phyloP scores from a whole-genome alignment of 768 basidiomycete species.

The Tephrocybe rancida region DNA sequence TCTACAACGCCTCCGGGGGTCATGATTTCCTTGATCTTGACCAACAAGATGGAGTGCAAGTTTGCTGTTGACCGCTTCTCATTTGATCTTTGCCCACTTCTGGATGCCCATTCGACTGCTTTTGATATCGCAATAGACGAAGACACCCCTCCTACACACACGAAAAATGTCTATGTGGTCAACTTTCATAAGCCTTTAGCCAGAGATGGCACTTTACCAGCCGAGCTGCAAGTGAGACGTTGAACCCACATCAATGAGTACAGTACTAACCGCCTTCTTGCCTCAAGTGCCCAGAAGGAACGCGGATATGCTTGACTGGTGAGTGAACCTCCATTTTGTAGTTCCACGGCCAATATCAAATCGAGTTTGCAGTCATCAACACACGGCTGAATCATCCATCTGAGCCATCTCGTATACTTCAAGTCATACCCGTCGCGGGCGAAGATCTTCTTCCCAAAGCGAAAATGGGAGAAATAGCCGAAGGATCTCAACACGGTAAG shows the following conservation, averaged over 20 bases:
- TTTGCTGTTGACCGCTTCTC: conserved; percentile 19
- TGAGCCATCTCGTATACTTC: conserved; percentile 33
- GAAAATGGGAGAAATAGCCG: conserved; percentile 17
- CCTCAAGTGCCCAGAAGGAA: conserved; percentile 28
- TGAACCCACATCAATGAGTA: not conserved
- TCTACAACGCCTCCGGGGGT: not conserved
- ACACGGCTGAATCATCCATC: conserved; percentile 33
- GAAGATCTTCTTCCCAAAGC: conserved; percentile 22
- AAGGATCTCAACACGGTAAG: conserved; percentile 17
- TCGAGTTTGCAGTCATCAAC: conserved; percentile 22
- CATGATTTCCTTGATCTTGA: not conserved
- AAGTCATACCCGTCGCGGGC: conserved; percentile 33
- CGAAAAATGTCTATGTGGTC: conserved; percentile 29
- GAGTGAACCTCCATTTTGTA: not conserved
- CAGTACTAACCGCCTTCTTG: not conserved
- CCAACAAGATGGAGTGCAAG: conserved; percentile 14
- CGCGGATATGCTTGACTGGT: conserved; percentile 34
- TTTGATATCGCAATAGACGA: conserved; percentile 20
- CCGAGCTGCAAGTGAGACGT: conserved; percentile 28
- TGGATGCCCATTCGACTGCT: conserved; percentile 7
- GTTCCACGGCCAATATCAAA: not conserved
- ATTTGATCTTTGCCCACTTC: conserved; percentile 31
- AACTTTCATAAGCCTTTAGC: conserved; percentile 22
- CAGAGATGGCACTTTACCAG: conserved; percentile 29
- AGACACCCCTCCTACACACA: conserved; percentile 33